phyloP scores from a whole-genome alignment of 202 grass and related monocot genomes.

The Musa balbisiana region DNA sequence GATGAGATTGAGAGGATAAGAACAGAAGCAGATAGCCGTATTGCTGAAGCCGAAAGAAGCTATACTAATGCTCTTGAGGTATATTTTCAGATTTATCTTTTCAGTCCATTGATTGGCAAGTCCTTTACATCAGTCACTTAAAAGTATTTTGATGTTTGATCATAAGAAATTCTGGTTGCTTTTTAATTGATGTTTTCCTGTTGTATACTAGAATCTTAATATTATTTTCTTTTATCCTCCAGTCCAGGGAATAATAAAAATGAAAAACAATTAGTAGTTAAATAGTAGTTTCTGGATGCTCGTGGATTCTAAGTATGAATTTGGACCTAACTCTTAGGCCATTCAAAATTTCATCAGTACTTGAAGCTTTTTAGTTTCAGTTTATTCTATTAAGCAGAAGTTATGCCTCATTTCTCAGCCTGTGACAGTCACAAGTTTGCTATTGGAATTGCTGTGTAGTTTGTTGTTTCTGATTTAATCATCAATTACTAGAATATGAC shows the following conservation, averaged over 20 bases:
- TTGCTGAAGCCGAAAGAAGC: conserved; percentile 68
- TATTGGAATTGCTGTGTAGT: background rate
- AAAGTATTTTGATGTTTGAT: background rate
- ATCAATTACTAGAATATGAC: background rate
- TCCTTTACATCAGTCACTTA: background rate
- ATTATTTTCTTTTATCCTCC: background rate
- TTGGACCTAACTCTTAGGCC: too few species aligned
- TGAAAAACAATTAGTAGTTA: background rate
- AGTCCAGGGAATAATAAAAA: too few species aligned
- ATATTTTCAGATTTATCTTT: conserved; percentile 24
- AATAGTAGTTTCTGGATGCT: background rate
- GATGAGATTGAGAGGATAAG: conserved; percentile 91
- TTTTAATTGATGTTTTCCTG: background rate
- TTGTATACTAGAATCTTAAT: background rate
- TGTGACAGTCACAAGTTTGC: background rate
- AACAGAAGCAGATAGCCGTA: conserved; percentile 60
- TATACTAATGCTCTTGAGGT: conserved; percentile 73
- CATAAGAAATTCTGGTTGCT: background rate
- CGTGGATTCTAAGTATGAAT: background rate
- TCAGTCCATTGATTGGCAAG: background rate
- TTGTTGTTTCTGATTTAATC: background rate
- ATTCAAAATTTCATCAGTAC: background rate
- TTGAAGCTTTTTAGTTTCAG: background rate
- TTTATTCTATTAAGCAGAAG: background rate
- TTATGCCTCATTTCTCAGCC: background rate